phyloP scores from a whole-genome alignment of 2,329 filamentous ascomycete genomes.

The Ophioceras dolichostomum region DNA sequence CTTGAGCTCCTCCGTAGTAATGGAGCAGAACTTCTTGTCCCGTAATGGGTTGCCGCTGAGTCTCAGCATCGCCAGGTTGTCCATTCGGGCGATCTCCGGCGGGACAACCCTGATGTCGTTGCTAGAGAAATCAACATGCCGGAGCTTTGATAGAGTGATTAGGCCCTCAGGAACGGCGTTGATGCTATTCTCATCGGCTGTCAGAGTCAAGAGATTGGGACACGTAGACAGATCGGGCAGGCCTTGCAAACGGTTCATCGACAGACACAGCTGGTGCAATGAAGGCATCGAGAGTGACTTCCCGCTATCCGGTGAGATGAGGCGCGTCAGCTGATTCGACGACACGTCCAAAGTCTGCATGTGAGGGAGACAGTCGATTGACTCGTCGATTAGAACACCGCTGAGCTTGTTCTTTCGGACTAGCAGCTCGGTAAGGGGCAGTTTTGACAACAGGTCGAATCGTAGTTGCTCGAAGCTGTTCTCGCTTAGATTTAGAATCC shows the following conservation, averaged over 20 bases:
- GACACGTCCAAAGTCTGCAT: conserved; percentile 71
- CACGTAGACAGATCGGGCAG: conserved; percentile 68
- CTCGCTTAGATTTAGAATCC: conserved; percentile 65
- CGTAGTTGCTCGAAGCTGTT: conserved; percentile 65
- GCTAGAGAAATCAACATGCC: conserved; percentile 69
- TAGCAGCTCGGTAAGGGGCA: conserved; percentile 63
- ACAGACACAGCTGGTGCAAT: conserved; percentile 63
- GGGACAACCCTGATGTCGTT: conserved; percentile 74
- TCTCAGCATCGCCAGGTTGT: conserved; percentile 59
- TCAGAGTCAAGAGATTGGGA: conserved; percentile 59
- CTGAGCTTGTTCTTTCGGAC: conserved; percentile 68
- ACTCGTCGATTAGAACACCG: conserved; percentile 56
- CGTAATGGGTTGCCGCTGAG: conserved; percentile 82
- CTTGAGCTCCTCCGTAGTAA: conserved; percentile 73
- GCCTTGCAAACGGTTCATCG: conserved; percentile 62
- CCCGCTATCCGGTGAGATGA: conserved; percentile 25
- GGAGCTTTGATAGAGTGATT: conserved; percentile 51
- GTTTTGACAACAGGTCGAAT: conserved; percentile 51
- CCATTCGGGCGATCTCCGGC: conserved; percentile 68
- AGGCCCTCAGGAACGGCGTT: conserved; percentile 67
- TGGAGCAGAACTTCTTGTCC: conserved; percentile 74
- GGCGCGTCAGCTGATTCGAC: conserved; percentile 55
- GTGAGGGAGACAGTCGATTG: conserved; percentile 42
- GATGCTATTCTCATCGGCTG: conserved; percentile 74
- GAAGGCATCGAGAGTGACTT: conserved; percentile 51